Conservation (phyloP, 2,329 filamentous ascomycete genomes). For the Curvularia eragrostidis region DNA sequence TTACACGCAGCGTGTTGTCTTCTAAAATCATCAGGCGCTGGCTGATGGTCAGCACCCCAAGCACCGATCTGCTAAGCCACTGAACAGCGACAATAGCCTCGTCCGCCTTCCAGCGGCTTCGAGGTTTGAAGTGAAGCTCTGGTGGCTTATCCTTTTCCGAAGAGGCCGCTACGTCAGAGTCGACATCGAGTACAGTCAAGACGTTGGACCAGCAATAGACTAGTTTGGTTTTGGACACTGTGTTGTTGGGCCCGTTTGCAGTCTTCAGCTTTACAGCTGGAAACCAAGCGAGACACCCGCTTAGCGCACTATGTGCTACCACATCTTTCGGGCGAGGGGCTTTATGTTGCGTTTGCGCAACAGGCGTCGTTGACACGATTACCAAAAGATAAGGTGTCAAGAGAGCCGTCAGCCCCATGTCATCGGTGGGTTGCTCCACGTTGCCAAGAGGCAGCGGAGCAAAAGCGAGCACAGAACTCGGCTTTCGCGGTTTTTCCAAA, state of each 20-base stretch:
- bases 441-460: slow-evolving; percentile 92
- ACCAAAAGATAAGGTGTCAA: slow-evolving; percentile 94
- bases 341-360: slow-evolving; percentile 97
- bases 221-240: slow-evolving; percentile 81
- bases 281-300: slow-evolving; percentile 95
- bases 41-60: slow-evolving; percentile 91
- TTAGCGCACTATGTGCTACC: slow-evolving; percentile 87
- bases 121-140: slow-evolving; percentile 77
- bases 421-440: slow-evolving; percentile 84
- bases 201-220: slow-evolving; percentile 99
- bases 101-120: slow-evolving; percentile 90
- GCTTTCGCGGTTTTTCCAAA: slow-evolving; percentile 75
- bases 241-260: slow-evolving; percentile 68
- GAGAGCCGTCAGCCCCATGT: slow-evolving; percentile 90
- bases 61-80: slow-evolving; percentile 92
- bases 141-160: slow-evolving; percentile 76
- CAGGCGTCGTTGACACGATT: slow-evolving; percentile 94
- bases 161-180: slow-evolving; percentile 64
- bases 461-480: slow-evolving; percentile 93
- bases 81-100: slow-evolving; percentile 96
- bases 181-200: slow-evolving; percentile 89
- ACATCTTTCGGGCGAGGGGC: slow-evolving; percentile 89
- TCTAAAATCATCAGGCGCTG: slow-evolving; percentile 93
- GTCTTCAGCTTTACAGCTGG: slow-evolving; percentile 91
- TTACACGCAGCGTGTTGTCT: slow-evolving; percentile 83